phyloP scores from a whole-genome alignment of 768 basidiomycete species.

The Leccinum obscurum region DNA sequence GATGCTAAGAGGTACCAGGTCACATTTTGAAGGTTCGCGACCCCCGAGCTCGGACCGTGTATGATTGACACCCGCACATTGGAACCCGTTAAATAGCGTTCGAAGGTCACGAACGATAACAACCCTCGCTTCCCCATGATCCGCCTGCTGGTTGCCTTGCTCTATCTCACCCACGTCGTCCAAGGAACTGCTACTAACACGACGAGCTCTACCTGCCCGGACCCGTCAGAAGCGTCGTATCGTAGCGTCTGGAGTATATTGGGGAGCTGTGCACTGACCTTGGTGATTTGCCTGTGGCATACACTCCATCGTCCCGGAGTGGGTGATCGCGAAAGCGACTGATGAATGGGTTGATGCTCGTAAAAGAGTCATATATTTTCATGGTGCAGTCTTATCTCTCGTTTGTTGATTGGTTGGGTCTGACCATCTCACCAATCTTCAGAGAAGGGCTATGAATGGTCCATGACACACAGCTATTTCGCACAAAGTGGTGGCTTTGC shows the following conservation, averaged over 20 bases:
- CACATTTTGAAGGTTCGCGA: too few species aligned
- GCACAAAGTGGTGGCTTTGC: not conserved
- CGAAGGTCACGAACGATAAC: rapidly evolving
- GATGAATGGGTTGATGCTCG: not conserved
- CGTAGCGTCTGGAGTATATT: not conserved
- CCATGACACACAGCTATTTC: not conserved
- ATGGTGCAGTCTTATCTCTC: not conserved
- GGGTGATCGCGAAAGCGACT: not conserved
- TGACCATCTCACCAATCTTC: not conserved
- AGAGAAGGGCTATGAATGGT: not conserved
- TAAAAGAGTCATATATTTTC: not conserved
- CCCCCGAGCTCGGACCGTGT: too few species aligned
- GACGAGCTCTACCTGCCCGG: too few species aligned
- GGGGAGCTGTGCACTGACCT: not conserved
- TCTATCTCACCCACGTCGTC: too few species aligned
- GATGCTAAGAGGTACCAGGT: too few species aligned
- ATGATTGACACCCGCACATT: too few species aligned
- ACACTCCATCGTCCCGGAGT: not conserved
- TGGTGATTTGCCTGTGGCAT: not conserved
- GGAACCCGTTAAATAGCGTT: too few species aligned
- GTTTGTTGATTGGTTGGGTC: not conserved
- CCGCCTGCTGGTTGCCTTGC: too few species aligned
- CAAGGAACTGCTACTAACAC: too few species aligned
- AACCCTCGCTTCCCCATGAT: too few species aligned
- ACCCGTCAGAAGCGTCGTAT: too few species aligned